Conservation (phyloP, 2,329 filamentous ascomycete species). For the Sarocladium strictum region DNA sequence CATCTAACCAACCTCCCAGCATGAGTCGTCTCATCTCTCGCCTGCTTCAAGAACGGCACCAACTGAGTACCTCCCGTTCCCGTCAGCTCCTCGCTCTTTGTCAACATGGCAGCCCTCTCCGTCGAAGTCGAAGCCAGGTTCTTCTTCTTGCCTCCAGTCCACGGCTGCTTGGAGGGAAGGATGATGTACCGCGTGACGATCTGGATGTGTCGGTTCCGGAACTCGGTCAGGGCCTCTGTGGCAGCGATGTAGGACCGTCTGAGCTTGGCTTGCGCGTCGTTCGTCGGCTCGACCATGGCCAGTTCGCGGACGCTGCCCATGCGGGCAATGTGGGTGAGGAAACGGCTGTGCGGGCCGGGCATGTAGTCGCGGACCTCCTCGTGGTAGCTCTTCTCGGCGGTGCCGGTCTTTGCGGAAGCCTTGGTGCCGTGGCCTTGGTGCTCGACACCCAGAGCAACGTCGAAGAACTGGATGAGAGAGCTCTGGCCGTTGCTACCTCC, state of each 20-base stretch:
- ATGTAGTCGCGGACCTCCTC: slow-evolving; percentile 81
- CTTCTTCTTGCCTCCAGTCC: slow-evolving; percentile 20
- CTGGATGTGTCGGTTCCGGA: slow-evolving; percentile 82
- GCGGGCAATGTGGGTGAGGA: slow-evolving; percentile 63
- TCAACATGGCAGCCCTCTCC: slow-evolving; percentile 12
- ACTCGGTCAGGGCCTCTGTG: slow-evolving; percentile 65
- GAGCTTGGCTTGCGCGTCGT: slow-evolving; percentile 39
- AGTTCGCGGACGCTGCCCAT: slow-evolving; percentile 71
- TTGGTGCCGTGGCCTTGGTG: slow-evolving; percentile 46
- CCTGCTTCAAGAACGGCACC: slow-evolving; percentile 85
- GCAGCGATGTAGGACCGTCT: slow-evolving; percentile 60
- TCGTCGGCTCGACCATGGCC: slow-evolving; percentile 48
- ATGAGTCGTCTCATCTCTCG: slow-evolving; percentile 69
- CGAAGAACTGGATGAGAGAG: slow-evolving; percentile 89
- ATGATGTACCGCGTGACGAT: slow-evolving; percentile 91
- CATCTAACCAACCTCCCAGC: slow-evolving; percentile 27
- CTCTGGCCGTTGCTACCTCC: slow-evolving; percentile 93
- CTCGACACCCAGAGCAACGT: slow-evolving; percentile 77
- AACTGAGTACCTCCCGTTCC: slow-evolving; percentile 85
- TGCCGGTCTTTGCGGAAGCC: not conserved
- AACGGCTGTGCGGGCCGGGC: slow-evolving; percentile 76
- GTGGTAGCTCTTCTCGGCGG: slow-evolving; percentile 35
- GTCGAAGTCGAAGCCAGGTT: slow-evolving; percentile 43
- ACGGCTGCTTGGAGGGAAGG: slow-evolving; percentile 55
- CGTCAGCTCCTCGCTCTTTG: slow-evolving; percentile 47